phyloP scores from a whole-genome alignment of 2,329 filamentous ascomycete species.

The Juglanconis oblonga region DNA sequence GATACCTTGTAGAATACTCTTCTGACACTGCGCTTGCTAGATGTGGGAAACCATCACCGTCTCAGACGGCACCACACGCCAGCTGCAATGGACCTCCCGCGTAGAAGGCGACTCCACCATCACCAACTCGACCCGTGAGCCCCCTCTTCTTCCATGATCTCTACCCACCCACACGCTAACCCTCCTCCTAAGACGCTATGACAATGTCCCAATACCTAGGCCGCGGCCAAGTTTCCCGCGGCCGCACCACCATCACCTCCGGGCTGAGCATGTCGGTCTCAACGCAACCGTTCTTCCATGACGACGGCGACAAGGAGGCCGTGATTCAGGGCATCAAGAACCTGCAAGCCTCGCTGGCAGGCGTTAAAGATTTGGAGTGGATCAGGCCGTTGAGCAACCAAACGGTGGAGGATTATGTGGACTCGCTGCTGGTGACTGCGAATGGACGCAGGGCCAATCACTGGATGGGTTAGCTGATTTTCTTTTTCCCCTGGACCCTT shows the following conservation, averaged over 20 bases:
- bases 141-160: no score
- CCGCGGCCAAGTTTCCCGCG: constrained; percentile 59
- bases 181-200: constrained; percentile 39
- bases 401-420: constrained; percentile 55
- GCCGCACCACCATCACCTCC: constrained; percentile 57
- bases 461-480: constrained; percentile 15
- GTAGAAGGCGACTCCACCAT: constrained; percentile 28
- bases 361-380: constrained; percentile 54
- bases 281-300: constrained; percentile 57
- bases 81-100: constrained; percentile 65
- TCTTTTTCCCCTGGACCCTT: not conserved
- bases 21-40: not conserved
- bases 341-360: constrained; percentile 51
- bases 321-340: constrained; percentile 64
- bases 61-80: constrained; percentile 57
- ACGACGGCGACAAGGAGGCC: constrained; percentile 57
- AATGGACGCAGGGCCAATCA: constrained; percentile 17
- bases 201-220: constrained; percentile 62
- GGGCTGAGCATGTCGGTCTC: constrained; percentile 57
- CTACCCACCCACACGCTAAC: constrained; percentile 8
- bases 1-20: not conserved
- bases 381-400: constrained; percentile 50
- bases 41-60: constrained; percentile 57
- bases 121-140: constrained; percentile 25
- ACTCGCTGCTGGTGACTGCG: constrained; percentile 28